A percentile compares a stretch with the other conserved stretches of the same genome.
Evolutionary conservation across 2,329 filamentous ascomycete species (phyloP).

Genomic region (Drechslerella coelobrocha): DNA sequence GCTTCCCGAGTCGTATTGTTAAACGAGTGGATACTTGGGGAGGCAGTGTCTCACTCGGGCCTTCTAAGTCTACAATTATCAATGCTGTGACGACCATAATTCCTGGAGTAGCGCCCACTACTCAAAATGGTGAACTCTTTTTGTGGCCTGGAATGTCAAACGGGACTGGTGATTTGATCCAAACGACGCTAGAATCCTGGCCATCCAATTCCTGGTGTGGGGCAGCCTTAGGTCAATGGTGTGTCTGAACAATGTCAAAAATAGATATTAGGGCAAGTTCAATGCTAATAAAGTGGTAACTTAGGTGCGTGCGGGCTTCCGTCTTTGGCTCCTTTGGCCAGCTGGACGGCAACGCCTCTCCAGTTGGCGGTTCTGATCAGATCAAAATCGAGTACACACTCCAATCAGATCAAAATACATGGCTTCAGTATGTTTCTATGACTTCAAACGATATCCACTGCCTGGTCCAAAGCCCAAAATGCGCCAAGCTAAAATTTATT

Average conservation of each 20-base stretch:
- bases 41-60: slow-evolving; percentile 58
- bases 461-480: not conserved
- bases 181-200: slow-evolving; percentile 60
- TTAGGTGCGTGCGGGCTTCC: slow-evolving; percentile 56
- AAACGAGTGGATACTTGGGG: slow-evolving; percentile 57
- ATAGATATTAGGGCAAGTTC: not conserved
- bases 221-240: slow-evolving; percentile 59
- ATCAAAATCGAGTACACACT: slow-evolving; percentile 56
- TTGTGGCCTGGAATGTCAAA: slow-evolving; percentile 62
- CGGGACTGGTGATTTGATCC: slow-evolving; percentile 60
- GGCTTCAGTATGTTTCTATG: slow-evolving; percentile 51
- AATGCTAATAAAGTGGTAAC: not conserved
- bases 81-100: slow-evolving; percentile 59
- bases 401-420: slow-evolving; percentile 52
- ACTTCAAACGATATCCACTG: too few species aligned
- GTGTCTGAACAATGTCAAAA: slow-evolving; percentile 42
- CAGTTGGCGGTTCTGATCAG: slow-evolving; percentile 56
- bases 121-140: slow-evolving; percentile 59
- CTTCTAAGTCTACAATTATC: slow-evolving; percentile 58
- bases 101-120: slow-evolving; percentile 58
- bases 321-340: slow-evolving; percentile 60
- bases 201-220: slow-evolving; percentile 60
- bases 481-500: not conserved
- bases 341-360: slow-evolving; percentile 55
- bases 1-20: slow-evolving; percentile 6